Evolutionary conservation across 805 yeast species (phyloP), one percentile per base, ranked within the genome.

Genomic region (Wickerhamiella australiensis): DNA sequence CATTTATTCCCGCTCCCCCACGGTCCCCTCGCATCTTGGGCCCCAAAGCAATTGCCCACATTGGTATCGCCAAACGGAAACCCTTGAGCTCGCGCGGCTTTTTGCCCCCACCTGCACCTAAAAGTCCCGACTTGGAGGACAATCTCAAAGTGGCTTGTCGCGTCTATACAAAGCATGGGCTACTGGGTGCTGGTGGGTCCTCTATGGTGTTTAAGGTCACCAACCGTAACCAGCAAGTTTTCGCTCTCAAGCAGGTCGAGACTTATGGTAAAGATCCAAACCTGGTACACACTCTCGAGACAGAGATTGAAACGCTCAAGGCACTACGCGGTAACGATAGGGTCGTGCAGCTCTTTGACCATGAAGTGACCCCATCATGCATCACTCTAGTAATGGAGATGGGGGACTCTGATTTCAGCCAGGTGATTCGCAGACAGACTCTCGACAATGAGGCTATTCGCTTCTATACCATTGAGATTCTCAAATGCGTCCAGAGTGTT

Each of bases 131-230:
- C 13, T 11, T 11, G 13, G 33, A 11, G 4, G 13, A 29, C 13
- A 33, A 5, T 17, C 9, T 33, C 20, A 20, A 26, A 18, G 74
- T 81, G 1, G 84, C 86, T 61, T 78, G 75, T 1, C 72, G 71
- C 29, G 73, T 73, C 40, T 90, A 84, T 60, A 88, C 82, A 58
- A 75, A 81, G 50, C 66, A 84, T 23, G 96, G 86, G 59, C 68
- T 84, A 12, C 63, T 88, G 17, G 97, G 96, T 4, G 76, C 83
- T 62, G 97, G 96, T 22, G 97, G 96, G 0, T 76, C 96, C 0
- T 87, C 96, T 0, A 85, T 82, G 60, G 97, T 88, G 18, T 88
- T 81, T 68, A 83, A 81, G 61, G 92, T 82, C 1, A 81, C 75
- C 56, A 68, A 76, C 0, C 54, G 55, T 56, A 73, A 72, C 44